phyloP scores from a whole-genome alignment of 2,329 filamentous ascomycete genomes.

The Fusarium lateritium region DNA sequence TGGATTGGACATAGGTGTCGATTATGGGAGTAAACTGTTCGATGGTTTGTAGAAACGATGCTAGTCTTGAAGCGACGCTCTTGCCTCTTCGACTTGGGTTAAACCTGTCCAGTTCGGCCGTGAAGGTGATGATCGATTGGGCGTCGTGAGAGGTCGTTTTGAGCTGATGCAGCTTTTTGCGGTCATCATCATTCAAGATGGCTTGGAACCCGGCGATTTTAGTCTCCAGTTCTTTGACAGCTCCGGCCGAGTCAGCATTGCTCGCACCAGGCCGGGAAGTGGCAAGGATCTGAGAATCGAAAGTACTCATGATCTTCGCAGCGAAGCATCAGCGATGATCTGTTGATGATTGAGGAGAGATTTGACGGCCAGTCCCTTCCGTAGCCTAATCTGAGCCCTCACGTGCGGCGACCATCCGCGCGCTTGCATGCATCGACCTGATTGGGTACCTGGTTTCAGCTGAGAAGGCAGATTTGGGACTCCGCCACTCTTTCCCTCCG shows the following conservation, averaged over 20 bases:
- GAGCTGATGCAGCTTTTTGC: slow-evolving; percentile 18
- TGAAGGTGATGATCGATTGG: slow-evolving; percentile 34
- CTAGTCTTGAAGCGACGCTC: slow-evolving; percentile 26
- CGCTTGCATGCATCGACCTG: background rate
- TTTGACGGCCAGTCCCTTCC: background rate
- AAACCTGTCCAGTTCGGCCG: slow-evolving; percentile 14
- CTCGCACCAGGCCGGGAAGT: too few relatives aligned
- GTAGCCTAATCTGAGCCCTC: background rate
- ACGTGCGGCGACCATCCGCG: background rate
- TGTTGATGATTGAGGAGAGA: background rate
- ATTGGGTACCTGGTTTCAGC: background rate
- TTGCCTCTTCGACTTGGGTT: slow-evolving; percentile 24
- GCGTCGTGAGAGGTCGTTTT: slow-evolving; percentile 16
- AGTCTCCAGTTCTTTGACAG: background rate
- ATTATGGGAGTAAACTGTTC: slow-evolving; percentile 30
- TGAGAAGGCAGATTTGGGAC: background rate
- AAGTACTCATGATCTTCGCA: too few relatives aligned
- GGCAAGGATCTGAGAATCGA: too few relatives aligned
- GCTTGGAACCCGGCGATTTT: slow-evolving; percentile 27
- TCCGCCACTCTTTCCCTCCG: background rate
- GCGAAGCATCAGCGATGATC: too few relatives aligned
- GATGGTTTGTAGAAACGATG: slow-evolving; percentile 32
- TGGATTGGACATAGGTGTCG: slow-evolving; percentile 23
- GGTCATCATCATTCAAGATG: slow-evolving; percentile 21
- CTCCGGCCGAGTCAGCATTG: background rate